Conservation (phyloP, 306 rosid species). For the Quercus wislizeni region DNA sequence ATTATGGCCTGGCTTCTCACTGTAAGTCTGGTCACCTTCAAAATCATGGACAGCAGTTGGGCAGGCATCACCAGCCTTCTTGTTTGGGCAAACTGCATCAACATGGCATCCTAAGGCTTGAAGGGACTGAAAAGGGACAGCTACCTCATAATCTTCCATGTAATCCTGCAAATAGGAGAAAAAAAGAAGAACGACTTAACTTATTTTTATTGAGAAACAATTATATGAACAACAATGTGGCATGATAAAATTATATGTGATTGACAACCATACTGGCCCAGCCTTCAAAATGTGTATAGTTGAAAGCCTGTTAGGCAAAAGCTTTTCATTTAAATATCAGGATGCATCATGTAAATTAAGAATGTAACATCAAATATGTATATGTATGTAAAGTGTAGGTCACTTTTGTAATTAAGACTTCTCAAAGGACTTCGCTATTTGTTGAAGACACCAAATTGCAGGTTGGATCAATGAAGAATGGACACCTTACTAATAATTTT, state of each 20-base stretch:
- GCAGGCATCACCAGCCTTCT: conserved; percentile 77
- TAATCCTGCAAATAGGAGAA: conserved; percentile 50
- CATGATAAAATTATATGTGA: not conserved
- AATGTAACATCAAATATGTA: not conserved
- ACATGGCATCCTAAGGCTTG: conserved; percentile 87
- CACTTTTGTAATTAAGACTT: not conserved
- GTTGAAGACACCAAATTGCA: not conserved
- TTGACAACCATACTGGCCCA: not conserved
- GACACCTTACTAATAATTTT: not conserved
- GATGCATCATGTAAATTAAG: not conserved
- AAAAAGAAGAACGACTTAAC: not conserved
- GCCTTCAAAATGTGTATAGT: not conserved
- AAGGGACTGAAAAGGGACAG: conserved; percentile 82
- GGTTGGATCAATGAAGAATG: not conserved
- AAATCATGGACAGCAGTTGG: conserved; percentile 81
- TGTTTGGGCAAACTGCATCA: conserved; percentile 77
- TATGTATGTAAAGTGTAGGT: not conserved
- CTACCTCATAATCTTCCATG: conserved; percentile 88
- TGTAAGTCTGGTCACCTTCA: conserved; percentile 91
- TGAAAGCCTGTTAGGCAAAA: not conserved
- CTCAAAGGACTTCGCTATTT: not conserved
- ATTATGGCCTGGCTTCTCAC: conserved; percentile 71
- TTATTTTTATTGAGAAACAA: not conserved
- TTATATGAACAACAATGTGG: not conserved
- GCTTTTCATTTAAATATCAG: not conserved